Evolutionary conservation across 2,329 filamentous ascomycete species (phyloP), one percentile per base, ranked within the genome.

Genomic region (Fulvia fulva): DNA sequence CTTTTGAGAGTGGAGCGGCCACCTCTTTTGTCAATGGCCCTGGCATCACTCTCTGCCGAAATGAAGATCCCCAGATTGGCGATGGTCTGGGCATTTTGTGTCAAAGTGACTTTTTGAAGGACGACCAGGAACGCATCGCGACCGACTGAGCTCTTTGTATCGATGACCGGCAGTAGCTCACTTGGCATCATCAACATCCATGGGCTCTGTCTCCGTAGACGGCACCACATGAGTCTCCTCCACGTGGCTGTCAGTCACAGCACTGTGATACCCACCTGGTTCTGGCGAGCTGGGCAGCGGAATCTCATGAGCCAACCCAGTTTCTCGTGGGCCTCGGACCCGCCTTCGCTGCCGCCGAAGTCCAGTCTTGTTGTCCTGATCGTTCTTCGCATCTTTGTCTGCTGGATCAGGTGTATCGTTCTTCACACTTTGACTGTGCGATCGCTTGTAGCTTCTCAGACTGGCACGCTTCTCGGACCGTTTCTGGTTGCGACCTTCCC

Each of bases 381-480:
- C 68, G 55, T 75, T 74, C 25, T 75, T 67, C 16, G 71, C 72
- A 22, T 77, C 76, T 43, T 71, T 67, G 55, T 78, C 75, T 22
- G 74, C 74, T 51, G 73, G 71, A 61, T 74, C 76, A n/a, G 26
- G n/a, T 54, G 73, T 73, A 52, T 78, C 75, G 53, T 75, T 76
- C 63, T 75, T 75, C 26, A 78, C 68, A 55, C 74, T 79, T 66
- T 78, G 73, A 60, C 75, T 77, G 66, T 79, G 73, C 47, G 69
- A 76, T 46, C 78, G 73, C 64, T 80, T 80, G 68, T 74, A 77
- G 45, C 72, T 67, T 8, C 75, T 60, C 16, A 63, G 63, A 22
- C 57, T 73, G 22, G 70, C 67, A 49, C 75, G 77, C 71, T 74
- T 76, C 8, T 62, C 55, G 43, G 73, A 68, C 59, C 76, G 75